A percentile compares a stretch with the other conserved stretches of the same genome.
phyloP scores from a whole-genome alignment of 148 eudicot species.

The Simmondsia chinensis region DNA sequence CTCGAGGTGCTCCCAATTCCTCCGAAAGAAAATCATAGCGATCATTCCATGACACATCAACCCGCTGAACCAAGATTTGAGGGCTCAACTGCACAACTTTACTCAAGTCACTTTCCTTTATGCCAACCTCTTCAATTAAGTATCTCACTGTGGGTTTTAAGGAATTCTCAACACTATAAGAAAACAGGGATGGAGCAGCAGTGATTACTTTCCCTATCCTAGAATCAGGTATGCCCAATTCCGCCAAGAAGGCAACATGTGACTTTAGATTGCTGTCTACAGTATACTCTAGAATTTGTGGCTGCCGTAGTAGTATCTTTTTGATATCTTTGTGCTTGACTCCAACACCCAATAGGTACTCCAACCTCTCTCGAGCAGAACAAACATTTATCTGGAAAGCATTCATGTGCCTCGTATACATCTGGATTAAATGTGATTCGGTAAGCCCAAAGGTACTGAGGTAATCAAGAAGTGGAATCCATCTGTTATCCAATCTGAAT shows the following conservation, averaged over 20 bases:
- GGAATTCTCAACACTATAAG: conserved; percentile 85
- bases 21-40: conserved; percentile 67
- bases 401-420: conserved; percentile 79
- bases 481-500: conserved; percentile 63
- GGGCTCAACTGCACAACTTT: conserved; percentile 96
- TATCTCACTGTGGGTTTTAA: conserved; percentile 81
- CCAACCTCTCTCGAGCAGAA: conserved; percentile 78
- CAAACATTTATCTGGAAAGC: conserved; percentile 68
- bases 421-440: conserved; percentile 73
- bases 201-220: conserved; percentile 77
- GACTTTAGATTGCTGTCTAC: conserved; percentile 79
- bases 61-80: conserved; percentile 89
- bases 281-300: conserved; percentile 78
- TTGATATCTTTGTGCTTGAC: conserved; percentile 76
- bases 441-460: conserved; percentile 74
- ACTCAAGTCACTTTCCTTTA: conserved; percentile 57
- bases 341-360: conserved; percentile 62
- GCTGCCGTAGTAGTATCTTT: conserved; percentile 76
- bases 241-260: conserved; percentile 65
- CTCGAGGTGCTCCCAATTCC: conserved; percentile 83
- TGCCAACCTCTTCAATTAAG: conserved; percentile 87
- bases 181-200: conserved; percentile 77
- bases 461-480: conserved; percentile 91
- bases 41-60: conserved; percentile 72
- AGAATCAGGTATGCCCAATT: conserved; percentile 77